These are phyloP conservation scores for Cystofilobasidium ferigula DNA, from an alignment of 768 basidiomycete species.

Conservation along the genomic window DNA sequence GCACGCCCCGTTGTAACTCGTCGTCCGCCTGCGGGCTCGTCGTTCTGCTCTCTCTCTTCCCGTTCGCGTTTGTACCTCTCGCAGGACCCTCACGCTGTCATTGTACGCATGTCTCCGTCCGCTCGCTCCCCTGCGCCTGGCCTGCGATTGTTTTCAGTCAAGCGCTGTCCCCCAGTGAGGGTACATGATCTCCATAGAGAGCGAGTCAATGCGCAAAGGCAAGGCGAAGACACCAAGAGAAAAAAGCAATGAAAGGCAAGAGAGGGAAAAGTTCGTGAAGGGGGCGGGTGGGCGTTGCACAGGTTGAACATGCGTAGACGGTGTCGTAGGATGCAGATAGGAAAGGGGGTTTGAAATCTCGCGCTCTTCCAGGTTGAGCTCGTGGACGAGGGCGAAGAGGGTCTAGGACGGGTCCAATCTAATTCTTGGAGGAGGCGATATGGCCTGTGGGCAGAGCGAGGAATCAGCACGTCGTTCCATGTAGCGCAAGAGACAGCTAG, in stretches of 20 bases:
- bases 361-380: neutral
- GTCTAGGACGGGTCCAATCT: too few species aligned
- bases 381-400: neutral
- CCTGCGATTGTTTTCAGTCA: too few species aligned
- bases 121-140: too few species aligned
- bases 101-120: too few species aligned
- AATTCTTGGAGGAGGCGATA: neutral
- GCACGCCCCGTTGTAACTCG: too few species aligned
- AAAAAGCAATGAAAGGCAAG: neutral
- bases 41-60: too few species aligned
- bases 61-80: neutral
- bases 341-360: neutral
- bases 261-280: neutral
- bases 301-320: neutral
- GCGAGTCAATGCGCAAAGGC: neutral
- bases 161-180: too few species aligned
- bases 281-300: neutral
- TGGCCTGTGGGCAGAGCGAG: neutral
- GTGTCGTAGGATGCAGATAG: neutral
- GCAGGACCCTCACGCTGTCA: too few species aligned
- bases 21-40: too few species aligned
- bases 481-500: neutral
- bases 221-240: neutral
- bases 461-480: too few species aligned
- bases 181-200: too few species aligned